These are phyloP conservation scores for Pseudozyma tsukubaensis DNA, from an alignment of 1,284 basidiomycete genomes.

Conservation along the genomic window DNA sequence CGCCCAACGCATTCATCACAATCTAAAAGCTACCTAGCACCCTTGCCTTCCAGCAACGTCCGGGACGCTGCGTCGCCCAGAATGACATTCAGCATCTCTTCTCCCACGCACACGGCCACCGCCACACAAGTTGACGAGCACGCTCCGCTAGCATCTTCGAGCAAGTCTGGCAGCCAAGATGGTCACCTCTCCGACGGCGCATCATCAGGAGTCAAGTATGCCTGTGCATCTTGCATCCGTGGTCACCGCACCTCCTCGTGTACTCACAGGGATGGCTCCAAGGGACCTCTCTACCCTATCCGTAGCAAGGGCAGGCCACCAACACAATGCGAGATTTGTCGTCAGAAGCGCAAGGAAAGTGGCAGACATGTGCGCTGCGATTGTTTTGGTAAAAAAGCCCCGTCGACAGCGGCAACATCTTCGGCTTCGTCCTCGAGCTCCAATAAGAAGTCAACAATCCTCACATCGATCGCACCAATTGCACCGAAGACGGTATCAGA, in stretches of 20 bases:
- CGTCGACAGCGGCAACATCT: neutral
- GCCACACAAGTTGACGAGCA: neutral
- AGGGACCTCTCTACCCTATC: constrained; percentile 56
- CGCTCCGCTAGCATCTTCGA: neutral
- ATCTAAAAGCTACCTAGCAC: neutral
- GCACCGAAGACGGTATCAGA: neutral
- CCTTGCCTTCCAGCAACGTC: constrained; percentile 6
- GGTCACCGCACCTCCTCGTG: constrained; percentile 62
- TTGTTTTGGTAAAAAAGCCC: constrained; percentile 35
- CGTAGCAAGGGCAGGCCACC: constrained; percentile 59
- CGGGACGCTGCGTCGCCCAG: constrained; percentile 7
- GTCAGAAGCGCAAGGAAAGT: constrained; percentile 51
- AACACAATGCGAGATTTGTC: constrained; percentile 60
- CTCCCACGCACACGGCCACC: constrained; percentile 3
- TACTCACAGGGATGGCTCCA: constrained; percentile 62
- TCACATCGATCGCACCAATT: constrained; percentile 9
- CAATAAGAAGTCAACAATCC: neutral
- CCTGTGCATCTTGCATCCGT: constrained; percentile 62
- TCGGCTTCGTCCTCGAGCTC: constrained; percentile 1
- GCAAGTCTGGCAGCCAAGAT: constrained; percentile 9
- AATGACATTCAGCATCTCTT: constrained; percentile 14
- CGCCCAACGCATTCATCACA: constrained; percentile 17
- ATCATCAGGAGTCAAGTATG: constrained; percentile 51
- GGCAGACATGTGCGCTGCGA: constrained; percentile 58
- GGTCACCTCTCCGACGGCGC: constrained; percentile 8